Percentiles rank a stretch among this genome's conserved stretches.
Conservation (phyloP, 164 flowering plant species). For the Sextonia rubra region DNA sequence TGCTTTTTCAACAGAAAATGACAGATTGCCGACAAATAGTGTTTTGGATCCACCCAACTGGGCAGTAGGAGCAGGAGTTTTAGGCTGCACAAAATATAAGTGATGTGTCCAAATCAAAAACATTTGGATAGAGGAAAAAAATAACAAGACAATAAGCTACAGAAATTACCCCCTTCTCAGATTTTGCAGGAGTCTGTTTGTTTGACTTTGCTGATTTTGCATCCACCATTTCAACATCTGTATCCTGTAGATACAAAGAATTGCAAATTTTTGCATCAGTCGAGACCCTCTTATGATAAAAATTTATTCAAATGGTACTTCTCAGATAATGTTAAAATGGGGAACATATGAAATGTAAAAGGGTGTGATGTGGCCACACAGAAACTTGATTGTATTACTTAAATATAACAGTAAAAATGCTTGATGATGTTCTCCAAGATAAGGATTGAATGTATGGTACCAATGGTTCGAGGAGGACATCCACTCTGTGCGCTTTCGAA, state of each 20-base stretch:
- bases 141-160: not conserved
- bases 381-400: no score
- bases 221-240: constrained; percentile 73
- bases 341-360: no score
- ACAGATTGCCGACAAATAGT: constrained; percentile 71
- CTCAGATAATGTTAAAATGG: no score
- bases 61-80: constrained; percentile 56
- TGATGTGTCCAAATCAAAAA: not conserved
- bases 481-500: no score
- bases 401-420: no score
- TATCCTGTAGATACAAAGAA: constrained; percentile 21
- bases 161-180: constrained; percentile 34
- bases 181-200: constrained; percentile 15
- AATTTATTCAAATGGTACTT: not conserved
- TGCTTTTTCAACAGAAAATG: constrained; percentile 39
- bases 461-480: no score
- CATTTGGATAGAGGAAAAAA: not conserved
- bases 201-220: constrained; percentile 30
- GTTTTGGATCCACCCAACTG: constrained; percentile 49
- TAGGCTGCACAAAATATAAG: constrained; percentile 36
- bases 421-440: no score
- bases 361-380: no score
- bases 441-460: no score
- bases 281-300: not conserved
- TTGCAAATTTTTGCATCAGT: not conserved